Conservation (phyloP, 2,329 filamentous ascomycete species). For the Xylariaceae sp. region DNA sequence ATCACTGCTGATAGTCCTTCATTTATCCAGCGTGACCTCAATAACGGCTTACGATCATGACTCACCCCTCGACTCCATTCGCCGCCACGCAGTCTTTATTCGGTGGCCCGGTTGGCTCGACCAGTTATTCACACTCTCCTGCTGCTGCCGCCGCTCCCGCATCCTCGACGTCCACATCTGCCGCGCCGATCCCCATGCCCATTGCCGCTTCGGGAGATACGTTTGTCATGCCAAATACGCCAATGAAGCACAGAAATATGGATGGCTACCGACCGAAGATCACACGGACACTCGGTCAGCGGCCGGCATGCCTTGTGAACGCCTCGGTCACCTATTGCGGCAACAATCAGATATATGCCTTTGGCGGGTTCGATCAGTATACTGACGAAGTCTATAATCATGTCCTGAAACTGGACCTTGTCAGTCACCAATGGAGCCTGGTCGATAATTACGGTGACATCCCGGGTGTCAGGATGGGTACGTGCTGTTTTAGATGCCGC, state of each 20-base stretch:
- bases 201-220: constrained; percentile 64
- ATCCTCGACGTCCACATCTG: constrained; percentile 34
- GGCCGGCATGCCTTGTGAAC: constrained; percentile 93
- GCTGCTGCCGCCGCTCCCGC: constrained; percentile 17
- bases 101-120: constrained; percentile 27
- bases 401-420: constrained; percentile 81
- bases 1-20: constrained; percentile 3
- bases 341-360: constrained; percentile 95
- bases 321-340: constrained; percentile 98
- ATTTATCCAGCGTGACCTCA: neutral
- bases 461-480: constrained; percentile 93
- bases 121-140: constrained; percentile 25
- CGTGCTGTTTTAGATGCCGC: constrained; percentile 22
- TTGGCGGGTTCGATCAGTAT: constrained; percentile 97
- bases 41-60: constrained; percentile 19
- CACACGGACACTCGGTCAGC: constrained; percentile 68
- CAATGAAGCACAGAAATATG: constrained; percentile 59
- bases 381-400: constrained; percentile 99
- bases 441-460: constrained; percentile 99
- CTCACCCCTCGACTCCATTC: constrained; percentile 27
- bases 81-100: constrained; percentile 29
- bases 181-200: constrained; percentile 42
- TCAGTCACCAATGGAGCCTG: constrained; percentile 85
- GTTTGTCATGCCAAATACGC: constrained; percentile 87
- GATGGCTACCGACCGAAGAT: constrained; percentile 83